These are phyloP conservation scores for Saksenaea oblongispora DNA, from an alignment of 371 early-diverging fungal species.

Conservation along the genomic window DNA sequence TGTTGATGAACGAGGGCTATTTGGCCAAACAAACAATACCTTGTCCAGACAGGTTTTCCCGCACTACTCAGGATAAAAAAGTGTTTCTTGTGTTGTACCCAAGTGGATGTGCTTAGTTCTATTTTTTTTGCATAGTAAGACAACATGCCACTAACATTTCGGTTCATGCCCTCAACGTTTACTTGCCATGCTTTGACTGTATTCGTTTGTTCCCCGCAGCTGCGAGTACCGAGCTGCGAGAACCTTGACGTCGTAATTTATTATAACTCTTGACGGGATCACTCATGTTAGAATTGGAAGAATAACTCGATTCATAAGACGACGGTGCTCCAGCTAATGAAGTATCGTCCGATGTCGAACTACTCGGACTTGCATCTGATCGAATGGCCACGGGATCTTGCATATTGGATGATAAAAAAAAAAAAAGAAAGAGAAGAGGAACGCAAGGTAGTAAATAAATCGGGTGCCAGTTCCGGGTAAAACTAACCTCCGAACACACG, in stretches of 20 bases:
- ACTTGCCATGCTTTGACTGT: slow-evolving; percentile 15
- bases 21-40: slow-evolving; percentile 32
- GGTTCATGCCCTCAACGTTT: neutral
- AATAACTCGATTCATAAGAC: slow-evolving; percentile 34
- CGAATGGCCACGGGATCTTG: slow-evolving; percentile 10
- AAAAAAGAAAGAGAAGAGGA: neutral
- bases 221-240: slow-evolving; percentile 34
- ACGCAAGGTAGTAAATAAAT: neutral
- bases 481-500: neutral
- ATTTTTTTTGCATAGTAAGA: neutral
- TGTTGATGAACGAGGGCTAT: neutral
- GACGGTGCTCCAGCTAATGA: slow-evolving; percentile 16
- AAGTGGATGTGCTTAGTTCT: slow-evolving; percentile 28
- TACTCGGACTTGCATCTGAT: slow-evolving; percentile 4
- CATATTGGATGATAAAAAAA: neutral
- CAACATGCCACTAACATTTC: neutral
- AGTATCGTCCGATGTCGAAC: slow-evolving; percentile 15
- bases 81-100: slow-evolving; percentile 74
- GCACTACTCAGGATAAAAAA: slow-evolving; percentile 84
- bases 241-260: slow-evolving; percentile 40
- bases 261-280: slow-evolving; percentile 38
- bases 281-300: slow-evolving; percentile 37
- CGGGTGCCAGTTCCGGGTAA: neutral
- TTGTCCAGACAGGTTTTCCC: slow-evolving; percentile 87
- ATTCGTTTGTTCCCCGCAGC: slow-evolving; percentile 8